Percentiles rank a stretch among this genome's conserved stretches.
Evolutionary conservation across 2,329 filamentous ascomycete genomes (phyloP).

Genomic region (Epichloe glyceriae): DNA sequence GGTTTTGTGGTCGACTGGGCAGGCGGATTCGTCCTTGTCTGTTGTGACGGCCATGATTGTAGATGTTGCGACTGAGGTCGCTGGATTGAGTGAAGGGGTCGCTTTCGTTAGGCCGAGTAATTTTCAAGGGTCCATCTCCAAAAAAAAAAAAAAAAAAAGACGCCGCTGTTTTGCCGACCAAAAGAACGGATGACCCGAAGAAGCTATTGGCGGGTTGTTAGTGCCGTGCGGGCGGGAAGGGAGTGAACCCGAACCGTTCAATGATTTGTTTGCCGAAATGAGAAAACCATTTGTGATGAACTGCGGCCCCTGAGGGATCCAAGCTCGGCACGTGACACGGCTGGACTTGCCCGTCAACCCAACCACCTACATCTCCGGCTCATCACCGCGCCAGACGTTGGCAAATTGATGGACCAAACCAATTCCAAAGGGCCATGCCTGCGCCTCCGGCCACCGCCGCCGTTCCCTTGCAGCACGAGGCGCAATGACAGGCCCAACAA

Average conservation of each 20-base stretch:
- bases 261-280: too few species aligned
- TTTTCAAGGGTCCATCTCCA: too few species aligned
- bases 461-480: not conserved
- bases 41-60: slow-evolving; percentile 4
- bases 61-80: not conserved
- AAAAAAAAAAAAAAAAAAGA: too few species aligned
- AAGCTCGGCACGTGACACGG: not conserved
- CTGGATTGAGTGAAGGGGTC: not conserved
- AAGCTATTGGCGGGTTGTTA: too few species aligned
- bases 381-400: not conserved
- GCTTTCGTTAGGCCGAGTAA: too few species aligned
- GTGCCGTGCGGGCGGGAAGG: too few species aligned
- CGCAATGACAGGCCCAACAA: slow-evolving; percentile 24
- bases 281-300: too few species aligned
- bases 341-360: too few species aligned
- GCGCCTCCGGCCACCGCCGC: not conserved
- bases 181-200: too few species aligned
- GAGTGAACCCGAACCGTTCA: too few species aligned
- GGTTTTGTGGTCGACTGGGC: slow-evolving; percentile 83
- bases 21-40: slow-evolving; percentile 29
- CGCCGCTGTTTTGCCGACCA: too few species aligned
- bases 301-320: not conserved
- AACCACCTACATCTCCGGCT: not conserved
- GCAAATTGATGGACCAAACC: not conserved
- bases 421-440: not conserved